phyloP scores from a whole-genome alignment of 257 asterid genomes.

The Solanum sparsipilum region DNA sequence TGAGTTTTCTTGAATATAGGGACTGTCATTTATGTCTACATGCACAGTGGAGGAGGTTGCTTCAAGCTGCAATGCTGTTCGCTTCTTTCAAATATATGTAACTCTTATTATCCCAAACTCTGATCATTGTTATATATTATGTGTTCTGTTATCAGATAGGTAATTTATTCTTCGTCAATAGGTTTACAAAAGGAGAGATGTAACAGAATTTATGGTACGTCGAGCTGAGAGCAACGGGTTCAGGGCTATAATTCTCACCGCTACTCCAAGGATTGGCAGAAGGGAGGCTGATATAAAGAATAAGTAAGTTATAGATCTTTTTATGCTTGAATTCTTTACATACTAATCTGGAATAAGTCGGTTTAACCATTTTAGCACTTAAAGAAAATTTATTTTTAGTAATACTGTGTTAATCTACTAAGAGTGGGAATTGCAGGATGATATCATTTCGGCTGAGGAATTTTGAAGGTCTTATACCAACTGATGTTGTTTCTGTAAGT shows the following conservation, averaged over 20 bases:
- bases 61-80: slow-evolving; percentile 51
- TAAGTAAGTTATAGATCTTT: slow-evolving; percentile 19
- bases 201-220: slow-evolving; percentile 43
- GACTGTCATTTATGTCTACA: slow-evolving; percentile 38
- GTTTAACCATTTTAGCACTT: not conserved
- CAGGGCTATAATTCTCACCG: slow-evolving; percentile 55
- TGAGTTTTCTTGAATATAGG: slow-evolving; percentile 13
- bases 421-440: slow-evolving; percentile 30
- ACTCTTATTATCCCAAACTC: not conserved
- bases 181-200: slow-evolving; percentile 46
- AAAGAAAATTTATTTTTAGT: not conserved
- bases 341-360: not conserved
- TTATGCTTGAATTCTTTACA: not conserved
- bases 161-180: not conserved
- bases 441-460: slow-evolving; percentile 39
- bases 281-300: slow-evolving; percentile 57
- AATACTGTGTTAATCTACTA: not conserved
- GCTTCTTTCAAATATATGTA: slow-evolving; percentile 61
- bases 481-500: slow-evolving; percentile 30
- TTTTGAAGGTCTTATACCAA: slow-evolving; percentile 44
- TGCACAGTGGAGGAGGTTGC: slow-evolving; percentile 61
- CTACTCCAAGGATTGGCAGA: slow-evolving; percentile 38
- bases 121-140: not conserved
- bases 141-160: not conserved
- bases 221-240: slow-evolving; percentile 61